These are phyloP conservation scores for Nemania diffusa DNA, from an alignment of 2,329 filamentous ascomycete species.

Conservation along the genomic window DNA sequence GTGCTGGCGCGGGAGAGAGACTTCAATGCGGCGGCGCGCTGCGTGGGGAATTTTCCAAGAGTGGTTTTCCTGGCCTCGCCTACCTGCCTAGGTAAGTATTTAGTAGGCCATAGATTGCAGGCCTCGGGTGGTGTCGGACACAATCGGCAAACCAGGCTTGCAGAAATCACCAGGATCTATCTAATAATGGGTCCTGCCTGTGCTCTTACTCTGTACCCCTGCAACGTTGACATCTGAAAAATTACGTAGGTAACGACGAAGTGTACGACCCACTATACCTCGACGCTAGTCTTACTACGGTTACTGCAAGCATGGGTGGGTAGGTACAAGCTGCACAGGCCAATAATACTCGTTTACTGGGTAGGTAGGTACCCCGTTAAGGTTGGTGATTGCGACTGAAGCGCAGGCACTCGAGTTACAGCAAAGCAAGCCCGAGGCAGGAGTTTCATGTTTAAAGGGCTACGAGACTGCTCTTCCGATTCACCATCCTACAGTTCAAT, in stretches of 20 bases:
- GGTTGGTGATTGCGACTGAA: not conserved
- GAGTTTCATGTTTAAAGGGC: not conserved
- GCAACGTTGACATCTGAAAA: constrained; percentile 44
- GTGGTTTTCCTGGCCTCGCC: constrained; percentile 28
- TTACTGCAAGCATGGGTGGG: too few relatives aligned
- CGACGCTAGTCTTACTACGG: not conserved
- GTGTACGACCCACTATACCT: not conserved
- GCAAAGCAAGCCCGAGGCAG: not conserved
- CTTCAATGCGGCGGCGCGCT: constrained; percentile 25
- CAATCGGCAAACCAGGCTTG: constrained; percentile 22
- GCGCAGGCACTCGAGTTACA: not conserved
- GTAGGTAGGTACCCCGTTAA: too few relatives aligned
- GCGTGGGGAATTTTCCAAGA: constrained; percentile 40
- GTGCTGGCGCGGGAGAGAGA: constrained; percentile 32
- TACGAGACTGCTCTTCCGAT: not conserved
- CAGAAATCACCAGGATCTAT: not conserved
- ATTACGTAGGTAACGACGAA: not conserved
- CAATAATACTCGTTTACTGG: too few relatives aligned
- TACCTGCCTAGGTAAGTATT: too few relatives aligned
- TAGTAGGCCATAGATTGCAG: constrained; percentile 12
- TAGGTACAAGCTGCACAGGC: not conserved
- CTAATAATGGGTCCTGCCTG: not conserved
- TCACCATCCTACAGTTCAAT: not conserved
- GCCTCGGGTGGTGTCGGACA: constrained; percentile 47
- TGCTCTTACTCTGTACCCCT: not conserved